phyloP scores from a whole-genome alignment of 2,329 filamentous ascomycete genomes.

The Lecanosticta acicola region DNA sequence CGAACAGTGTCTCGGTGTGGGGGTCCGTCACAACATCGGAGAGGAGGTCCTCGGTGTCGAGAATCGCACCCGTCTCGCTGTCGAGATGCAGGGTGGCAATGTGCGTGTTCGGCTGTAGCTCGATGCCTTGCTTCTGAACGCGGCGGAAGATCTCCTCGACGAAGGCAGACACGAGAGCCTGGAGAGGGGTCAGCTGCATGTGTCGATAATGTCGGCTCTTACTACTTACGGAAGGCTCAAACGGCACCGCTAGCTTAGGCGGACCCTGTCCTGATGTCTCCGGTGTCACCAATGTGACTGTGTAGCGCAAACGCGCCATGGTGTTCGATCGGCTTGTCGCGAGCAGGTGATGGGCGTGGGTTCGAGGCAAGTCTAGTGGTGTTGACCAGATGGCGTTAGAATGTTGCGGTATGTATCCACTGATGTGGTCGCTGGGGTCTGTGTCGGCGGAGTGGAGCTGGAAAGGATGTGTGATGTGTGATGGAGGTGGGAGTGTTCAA shows the following conservation, averaged over 20 bases:
- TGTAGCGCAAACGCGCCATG: neutral
- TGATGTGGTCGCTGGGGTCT: too few relatives aligned
- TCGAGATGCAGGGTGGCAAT: slow-evolving; percentile 24
- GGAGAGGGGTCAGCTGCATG: neutral
- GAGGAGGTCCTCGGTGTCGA: slow-evolving; percentile 27
- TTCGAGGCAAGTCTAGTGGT: too few relatives aligned
- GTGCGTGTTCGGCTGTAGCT: slow-evolving; percentile 15
- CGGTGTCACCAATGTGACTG: neutral
- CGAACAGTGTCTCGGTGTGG: slow-evolving; percentile 23
- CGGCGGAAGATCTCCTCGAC: slow-evolving; percentile 20
- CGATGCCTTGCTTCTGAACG: slow-evolving; percentile 11
- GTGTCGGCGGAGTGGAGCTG: too few relatives aligned
- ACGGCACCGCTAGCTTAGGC: neutral
- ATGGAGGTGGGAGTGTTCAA: too few relatives aligned
- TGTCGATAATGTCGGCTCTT: too few relatives aligned
- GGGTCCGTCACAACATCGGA: slow-evolving; percentile 21
- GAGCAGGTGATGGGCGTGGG: neutral
- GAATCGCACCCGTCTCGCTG: slow-evolving; percentile 23
- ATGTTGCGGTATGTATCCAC: too few relatives aligned
- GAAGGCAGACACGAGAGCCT: slow-evolving; percentile 15
- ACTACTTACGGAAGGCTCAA: neutral
- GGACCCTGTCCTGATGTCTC: neutral
- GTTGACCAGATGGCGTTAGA: too few relatives aligned
- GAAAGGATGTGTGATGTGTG: too few relatives aligned
- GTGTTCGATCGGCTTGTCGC: neutral